Base-by-base conservation (phyloP, 169 alveolate species). In the Besnoitia besnoiti region DNA sequence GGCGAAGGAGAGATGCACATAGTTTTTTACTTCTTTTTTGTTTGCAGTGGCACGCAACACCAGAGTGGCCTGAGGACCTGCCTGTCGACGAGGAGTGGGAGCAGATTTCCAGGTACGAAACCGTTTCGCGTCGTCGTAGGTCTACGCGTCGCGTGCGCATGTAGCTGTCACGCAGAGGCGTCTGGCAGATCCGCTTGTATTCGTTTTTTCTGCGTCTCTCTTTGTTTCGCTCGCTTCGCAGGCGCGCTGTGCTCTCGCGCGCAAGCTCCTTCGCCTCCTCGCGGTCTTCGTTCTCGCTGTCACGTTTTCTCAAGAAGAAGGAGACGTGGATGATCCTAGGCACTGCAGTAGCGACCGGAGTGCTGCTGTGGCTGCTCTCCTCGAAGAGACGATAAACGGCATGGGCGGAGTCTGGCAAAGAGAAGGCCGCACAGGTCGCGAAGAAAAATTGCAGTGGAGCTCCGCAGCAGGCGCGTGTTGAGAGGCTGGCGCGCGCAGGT, bases 1-100 rank as follows among this genome's bases (percentile, higher is more conserved):
- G n/a, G n/a, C n/a, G n/a, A n/a, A n/a, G n/a, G n/a, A n/a, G n/a
- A n/a, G n/a, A n/a, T n/a, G n/a, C n/a, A n/a, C n/a, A n/a, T n/a
- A n/a, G n/a, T n/a, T n/a, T n/a, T n/a, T n/a, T 67, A 10, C 40
- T 67, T 14, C 80, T 39, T 1, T 7, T 77, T 3, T 39, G 7
- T 24, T 30, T 77, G 49, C 87, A 77, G 87, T 77, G 87, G 87
- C 37, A 24, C 30, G 59, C 10, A 2, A 37, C 55, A 55, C 87
- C 55, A 7, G 35, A 19, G 87, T 77, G 87, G 87, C 42, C 40
- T 7, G 87, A 77, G 30, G 87, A 77, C 33, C 59, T 77, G 10
- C 61, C 61, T 5, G 87, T 77, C 47, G 87, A 77, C 21, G 87
- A 30, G 61, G 87, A 37, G 55, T 77, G 87, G 87, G 87, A 77